Evolutionary conservation across 2,329 filamentous ascomycete species (phyloP).

Genomic region (Cucurbitaria berberidis): DNA sequence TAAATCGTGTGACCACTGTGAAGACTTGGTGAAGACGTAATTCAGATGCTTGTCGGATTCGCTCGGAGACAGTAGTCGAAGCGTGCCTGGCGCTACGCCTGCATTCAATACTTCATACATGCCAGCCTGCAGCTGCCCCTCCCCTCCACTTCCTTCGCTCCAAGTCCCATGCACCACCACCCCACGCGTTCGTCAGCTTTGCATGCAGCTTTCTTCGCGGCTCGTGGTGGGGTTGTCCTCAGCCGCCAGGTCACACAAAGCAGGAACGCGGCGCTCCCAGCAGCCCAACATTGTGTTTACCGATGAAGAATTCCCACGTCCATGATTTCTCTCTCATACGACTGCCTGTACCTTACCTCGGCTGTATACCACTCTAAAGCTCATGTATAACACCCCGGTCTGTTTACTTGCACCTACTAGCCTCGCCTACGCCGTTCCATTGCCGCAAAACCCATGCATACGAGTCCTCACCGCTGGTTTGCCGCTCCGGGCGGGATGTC

Average conservation of each 20-base stretch:
- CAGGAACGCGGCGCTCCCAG: background rate
- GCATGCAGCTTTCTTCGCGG: background rate
- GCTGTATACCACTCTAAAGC: background rate
- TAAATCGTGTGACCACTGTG: background rate
- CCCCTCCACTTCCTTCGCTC: conserved; percentile 1
- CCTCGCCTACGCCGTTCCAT: background rate
- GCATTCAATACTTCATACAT: background rate
- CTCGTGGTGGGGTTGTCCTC: background rate
- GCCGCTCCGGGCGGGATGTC: conserved; percentile 3
- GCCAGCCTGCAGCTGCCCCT: conserved; percentile 3
- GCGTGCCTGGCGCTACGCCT: conserved; percentile 2
- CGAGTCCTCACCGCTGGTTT: conserved; percentile 4
- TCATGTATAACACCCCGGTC: background rate
- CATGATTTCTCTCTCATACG: background rate
- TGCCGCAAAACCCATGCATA: background rate
- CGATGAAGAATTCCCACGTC: background rate
- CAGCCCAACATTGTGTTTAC: background rate
- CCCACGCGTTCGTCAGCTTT: conserved; percentile 11
- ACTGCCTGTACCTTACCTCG: background rate
- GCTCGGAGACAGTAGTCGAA: background rate
- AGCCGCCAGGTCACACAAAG: background rate
- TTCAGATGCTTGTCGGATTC: background rate
- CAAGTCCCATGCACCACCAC: background rate
- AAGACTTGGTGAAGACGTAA: background rate
- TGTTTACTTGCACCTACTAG: background rate